Base-by-base conservation (phyloP, 2,329 filamentous ascomycete genomes). In the Orbilia oligospora region DNA sequence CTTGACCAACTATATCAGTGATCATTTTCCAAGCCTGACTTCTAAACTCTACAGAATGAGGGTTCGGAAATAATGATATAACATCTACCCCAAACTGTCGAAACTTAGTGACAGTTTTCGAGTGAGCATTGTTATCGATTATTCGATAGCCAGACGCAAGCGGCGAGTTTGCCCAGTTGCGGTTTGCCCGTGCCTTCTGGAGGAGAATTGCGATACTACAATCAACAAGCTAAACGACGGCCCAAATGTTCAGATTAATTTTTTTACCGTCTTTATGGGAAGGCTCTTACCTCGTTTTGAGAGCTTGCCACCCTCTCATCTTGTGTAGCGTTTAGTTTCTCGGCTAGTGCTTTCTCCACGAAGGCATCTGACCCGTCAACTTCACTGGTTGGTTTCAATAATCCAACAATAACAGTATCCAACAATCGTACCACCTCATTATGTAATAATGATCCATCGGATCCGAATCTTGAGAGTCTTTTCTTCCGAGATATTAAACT, bases 1-100 rank as follows among this genome's bases (percentile, higher is more conserved):
- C 89, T 76, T 88, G 88, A 0, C 95, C 96, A 10, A 98, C 85
- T 3, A 97, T 85, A 27, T 88, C 87, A 18, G 97, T 88, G 10
- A 97, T 83, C 71, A 91, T 88, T 12, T 90, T 89, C 96, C 96
- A 99, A 46, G 91, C 89, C 5, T 86, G 84, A 27, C 75, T 78
- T 79, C 92, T 97, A 66, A 99, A 86, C 5, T 87, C 86, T 30
- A 89, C 86, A 14, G 92, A 91, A 83, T 93, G 89, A 41, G 88
- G 88, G 82, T 97, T 97, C 0, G 89, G 88, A 80, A 90, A 89
- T 6, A 88, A 56, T 56, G 76, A 81, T 55, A 82, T 71, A 6
- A 83, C 67, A 81, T 82, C 80, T 14, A 80, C 70, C 51, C 80
- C 81, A 27, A 81, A 58, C 16, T 44, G 67, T 41, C 66, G 81